A percentile compares a stretch with the other conserved stretches of the same genome.
These are phyloP conservation scores for Hysterium pulicare DNA, from an alignment of 2,329 filamentous ascomycete genomes.

Conservation along the genomic window DNA sequence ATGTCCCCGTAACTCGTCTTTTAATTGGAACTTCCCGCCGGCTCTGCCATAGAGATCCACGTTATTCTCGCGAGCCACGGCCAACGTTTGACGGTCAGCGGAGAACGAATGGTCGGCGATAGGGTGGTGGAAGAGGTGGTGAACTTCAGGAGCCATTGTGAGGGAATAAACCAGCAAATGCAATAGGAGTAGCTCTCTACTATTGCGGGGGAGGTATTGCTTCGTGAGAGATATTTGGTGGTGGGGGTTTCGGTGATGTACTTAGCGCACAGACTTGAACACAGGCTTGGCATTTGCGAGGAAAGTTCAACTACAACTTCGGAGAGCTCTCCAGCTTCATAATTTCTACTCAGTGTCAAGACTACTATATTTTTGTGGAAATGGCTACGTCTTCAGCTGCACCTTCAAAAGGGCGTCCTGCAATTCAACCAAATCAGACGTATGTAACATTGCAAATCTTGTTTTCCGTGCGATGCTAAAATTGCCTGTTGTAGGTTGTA, in stretches of 20 bases:
- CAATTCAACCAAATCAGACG: conserved; percentile 29
- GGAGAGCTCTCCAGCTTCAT: conserved; percentile 19
- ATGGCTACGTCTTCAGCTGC: conserved; percentile 22
- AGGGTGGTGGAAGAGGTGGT: conserved; percentile 94
- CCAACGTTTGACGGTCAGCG: conserved; percentile 80
- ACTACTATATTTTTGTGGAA: conserved; percentile 1
- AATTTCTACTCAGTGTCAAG: conserved; percentile 8
- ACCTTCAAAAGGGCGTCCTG: background rate
- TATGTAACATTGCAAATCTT: conserved; percentile 15
- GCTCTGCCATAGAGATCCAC: conserved; percentile 81
- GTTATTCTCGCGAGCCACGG: conserved; percentile 83
- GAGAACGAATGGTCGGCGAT: conserved; percentile 99
- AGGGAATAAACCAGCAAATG: too few relatives aligned
- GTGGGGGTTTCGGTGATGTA: background rate
- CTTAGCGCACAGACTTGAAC: conserved; percentile 2
- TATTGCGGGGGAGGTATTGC: conserved; percentile 39
- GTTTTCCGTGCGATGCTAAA: background rate
- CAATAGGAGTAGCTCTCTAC: conserved; percentile 99
- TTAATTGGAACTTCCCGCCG: conserved; percentile 73
- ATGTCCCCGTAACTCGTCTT: conserved; percentile 92
- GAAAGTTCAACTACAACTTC: conserved; percentile 7
- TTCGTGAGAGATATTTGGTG: background rate
- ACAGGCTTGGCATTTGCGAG: background rate
- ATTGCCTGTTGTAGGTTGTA: conserved; percentile 63
- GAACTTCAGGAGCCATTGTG: conserved; percentile 85